phyloP scores from a whole-genome alignment of 345 rosid genomes.

The Lenwebbia sp. region DNA sequence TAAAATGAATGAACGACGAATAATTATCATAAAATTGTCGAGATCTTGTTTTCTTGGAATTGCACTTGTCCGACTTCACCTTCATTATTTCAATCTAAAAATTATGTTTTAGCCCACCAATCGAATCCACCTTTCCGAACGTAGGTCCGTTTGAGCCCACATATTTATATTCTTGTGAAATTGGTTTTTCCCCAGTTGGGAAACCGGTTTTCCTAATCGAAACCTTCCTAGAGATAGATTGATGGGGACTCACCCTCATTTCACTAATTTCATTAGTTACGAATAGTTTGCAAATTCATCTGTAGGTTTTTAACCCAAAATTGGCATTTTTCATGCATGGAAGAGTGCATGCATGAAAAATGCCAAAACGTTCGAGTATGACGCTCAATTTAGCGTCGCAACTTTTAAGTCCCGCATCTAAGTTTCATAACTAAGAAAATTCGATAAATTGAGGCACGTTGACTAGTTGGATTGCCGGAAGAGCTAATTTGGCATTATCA shows the following conservation, averaged over 20 bases:
- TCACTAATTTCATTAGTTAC: background rate
- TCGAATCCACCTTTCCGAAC: background rate
- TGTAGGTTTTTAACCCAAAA: background rate
- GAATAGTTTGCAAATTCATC: background rate
- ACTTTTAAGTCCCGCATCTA: background rate
- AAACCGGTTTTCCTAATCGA: background rate
- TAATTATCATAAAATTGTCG: too few relatives aligned
- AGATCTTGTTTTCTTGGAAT: background rate
- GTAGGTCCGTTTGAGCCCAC: background rate
- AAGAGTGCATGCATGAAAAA: background rate
- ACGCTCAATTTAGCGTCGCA: rapidly evolving
- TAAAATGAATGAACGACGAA: too few relatives aligned
- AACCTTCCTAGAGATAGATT: background rate
- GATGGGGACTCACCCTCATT: background rate
- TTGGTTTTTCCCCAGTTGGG: background rate
- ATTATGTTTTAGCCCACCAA: background rate
- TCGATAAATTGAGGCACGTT: background rate
- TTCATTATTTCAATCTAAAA: rapidly evolving
- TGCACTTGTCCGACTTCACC: background rate
- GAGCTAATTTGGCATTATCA: background rate
- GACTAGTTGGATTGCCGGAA: background rate
- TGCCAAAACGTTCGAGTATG: rapidly evolving
- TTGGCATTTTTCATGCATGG: background rate
- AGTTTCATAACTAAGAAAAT: background rate
- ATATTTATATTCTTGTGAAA: too few relatives aligned